Conservation (phyloP, 305 asterid genomes). For the Lippia alba region DNA sequence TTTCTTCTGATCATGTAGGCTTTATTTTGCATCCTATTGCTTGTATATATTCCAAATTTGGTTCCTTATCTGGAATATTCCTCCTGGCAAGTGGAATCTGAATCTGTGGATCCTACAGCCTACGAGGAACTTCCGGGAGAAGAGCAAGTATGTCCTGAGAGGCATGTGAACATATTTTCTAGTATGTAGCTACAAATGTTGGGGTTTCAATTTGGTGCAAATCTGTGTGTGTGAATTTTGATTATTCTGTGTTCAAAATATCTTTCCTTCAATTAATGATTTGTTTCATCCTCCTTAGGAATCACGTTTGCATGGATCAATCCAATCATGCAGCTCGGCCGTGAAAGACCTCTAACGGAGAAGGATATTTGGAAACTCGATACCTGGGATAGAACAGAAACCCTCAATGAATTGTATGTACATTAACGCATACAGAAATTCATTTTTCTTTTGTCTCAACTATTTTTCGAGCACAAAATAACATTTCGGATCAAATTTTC, state of each 20-base stretch:
- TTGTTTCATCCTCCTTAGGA: constrained; percentile 44
- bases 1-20: constrained; percentile 56
- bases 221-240: constrained; percentile 7
- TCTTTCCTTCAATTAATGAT: constrained; percentile 26
- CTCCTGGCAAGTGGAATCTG: constrained; percentile 61
- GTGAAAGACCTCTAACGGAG: constrained; percentile 79
- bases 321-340: constrained; percentile 82
- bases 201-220: constrained; percentile 16
- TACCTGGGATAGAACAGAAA: constrained; percentile 86
- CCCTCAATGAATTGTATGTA: constrained; percentile 67
- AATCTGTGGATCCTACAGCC: constrained; percentile 57
- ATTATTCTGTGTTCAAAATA: not conserved
- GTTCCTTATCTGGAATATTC: constrained; percentile 88
- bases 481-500: constrained; percentile 28
- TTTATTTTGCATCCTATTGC: constrained; percentile 76
- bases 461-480: constrained; percentile 15
- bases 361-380: constrained; percentile 96
- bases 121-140: constrained; percentile 92
- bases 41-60: constrained; percentile 75
- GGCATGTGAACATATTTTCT: constrained; percentile 66
- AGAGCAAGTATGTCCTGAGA: constrained; percentile 96
- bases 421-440: constrained; percentile 2
- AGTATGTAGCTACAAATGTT: constrained; percentile 52
- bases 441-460: not conserved
- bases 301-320: constrained; percentile 78